phyloP scores from a whole-genome alignment of 129 eudicot genomes.

The Tagetes patula region DNA sequence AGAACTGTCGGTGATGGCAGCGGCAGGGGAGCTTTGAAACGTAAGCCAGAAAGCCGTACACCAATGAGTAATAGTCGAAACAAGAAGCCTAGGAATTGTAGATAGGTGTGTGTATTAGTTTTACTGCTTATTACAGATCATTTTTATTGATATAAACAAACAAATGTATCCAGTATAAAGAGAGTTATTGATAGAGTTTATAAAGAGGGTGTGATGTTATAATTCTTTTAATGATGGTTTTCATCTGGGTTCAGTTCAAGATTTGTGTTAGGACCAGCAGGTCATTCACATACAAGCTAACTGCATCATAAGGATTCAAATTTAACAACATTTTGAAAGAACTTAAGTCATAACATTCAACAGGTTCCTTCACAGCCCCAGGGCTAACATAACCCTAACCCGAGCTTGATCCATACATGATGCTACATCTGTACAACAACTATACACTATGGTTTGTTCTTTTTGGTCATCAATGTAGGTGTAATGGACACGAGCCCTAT shows the following conservation, averaged over 20 bases:
- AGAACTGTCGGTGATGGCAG: slow-evolving; percentile 30
- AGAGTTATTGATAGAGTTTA: no score
- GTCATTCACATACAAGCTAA: slow-evolving; percentile 14
- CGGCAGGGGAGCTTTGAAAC: slow-evolving; percentile 23
- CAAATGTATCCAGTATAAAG: no score
- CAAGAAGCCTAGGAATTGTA: slow-evolving; percentile 43
- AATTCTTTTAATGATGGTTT: not conserved
- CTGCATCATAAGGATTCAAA: not conserved
- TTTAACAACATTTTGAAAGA: slow-evolving; percentile 12
- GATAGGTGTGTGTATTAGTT: slow-evolving; percentile 22
- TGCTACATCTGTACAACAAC: slow-evolving; percentile 35
- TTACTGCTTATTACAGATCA: not conserved
- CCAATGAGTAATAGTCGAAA: slow-evolving; percentile 31
- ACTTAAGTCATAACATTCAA: slow-evolving; percentile 18
- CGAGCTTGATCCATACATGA: slow-evolving; percentile 27
- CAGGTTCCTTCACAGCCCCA: slow-evolving; percentile 7
- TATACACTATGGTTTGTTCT: slow-evolving; percentile 36
- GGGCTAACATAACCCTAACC: slow-evolving; percentile 17
- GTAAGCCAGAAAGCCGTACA: slow-evolving; percentile 36
- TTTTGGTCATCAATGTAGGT: slow-evolving; percentile 73
- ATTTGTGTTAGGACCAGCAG: not conserved
- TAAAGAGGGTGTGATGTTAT: not conserved
- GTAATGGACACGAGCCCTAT: slow-evolving; percentile 68
- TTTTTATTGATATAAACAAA: no score
- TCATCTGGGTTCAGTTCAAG: no score